Evolutionary conservation across 805 yeast species (phyloP).

Genomic region (Kodamaea lidongshanica): DNA sequence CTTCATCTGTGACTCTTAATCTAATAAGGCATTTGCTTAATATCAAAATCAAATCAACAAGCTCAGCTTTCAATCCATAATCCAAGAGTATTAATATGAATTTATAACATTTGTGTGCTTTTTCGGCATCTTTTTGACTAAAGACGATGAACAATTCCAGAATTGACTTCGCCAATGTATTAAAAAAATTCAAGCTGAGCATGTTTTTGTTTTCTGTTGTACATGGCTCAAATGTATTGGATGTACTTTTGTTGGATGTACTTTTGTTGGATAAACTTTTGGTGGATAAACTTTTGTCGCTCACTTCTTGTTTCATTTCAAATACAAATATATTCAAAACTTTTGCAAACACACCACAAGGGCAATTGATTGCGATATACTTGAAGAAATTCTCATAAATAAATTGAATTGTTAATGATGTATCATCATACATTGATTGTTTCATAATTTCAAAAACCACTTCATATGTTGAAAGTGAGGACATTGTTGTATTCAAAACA

Average conservation of each 20-base stretch:
- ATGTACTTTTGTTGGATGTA: no score
- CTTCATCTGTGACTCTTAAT: slow-evolving; percentile 43
- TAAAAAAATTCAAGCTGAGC: no score
- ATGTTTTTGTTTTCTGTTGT: no score
- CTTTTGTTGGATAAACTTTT: no score
- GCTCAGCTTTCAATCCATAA: slow-evolving; percentile 27
- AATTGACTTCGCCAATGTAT: slow-evolving; percentile 20
- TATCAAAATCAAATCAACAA: slow-evolving; percentile 37
- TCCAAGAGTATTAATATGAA: slow-evolving; percentile 32
- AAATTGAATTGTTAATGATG: slow-evolving; percentile 26
- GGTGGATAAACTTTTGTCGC: no score
- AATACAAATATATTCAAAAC: no score
- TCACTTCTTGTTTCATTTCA: no score
- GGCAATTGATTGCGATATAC: slow-evolving; percentile 14
- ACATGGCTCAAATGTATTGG: no score
- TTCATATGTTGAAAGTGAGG: no score
- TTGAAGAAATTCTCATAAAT: slow-evolving; percentile 23
- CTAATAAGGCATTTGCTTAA: slow-evolving; percentile 49
- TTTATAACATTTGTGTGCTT: slow-evolving; percentile 25
- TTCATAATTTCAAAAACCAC: slow-evolving; percentile 28
- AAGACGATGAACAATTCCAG: slow-evolving; percentile 21
- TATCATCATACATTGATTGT: slow-evolving; percentile 22
- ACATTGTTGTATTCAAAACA: no score
- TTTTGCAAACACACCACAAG: no score
- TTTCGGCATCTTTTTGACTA: slow-evolving; percentile 16